These are phyloP conservation scores for Erythrobasidium hasegawianum DNA, from an alignment of 1,284 basidiomycete genomes.

Conservation along the genomic window DNA sequence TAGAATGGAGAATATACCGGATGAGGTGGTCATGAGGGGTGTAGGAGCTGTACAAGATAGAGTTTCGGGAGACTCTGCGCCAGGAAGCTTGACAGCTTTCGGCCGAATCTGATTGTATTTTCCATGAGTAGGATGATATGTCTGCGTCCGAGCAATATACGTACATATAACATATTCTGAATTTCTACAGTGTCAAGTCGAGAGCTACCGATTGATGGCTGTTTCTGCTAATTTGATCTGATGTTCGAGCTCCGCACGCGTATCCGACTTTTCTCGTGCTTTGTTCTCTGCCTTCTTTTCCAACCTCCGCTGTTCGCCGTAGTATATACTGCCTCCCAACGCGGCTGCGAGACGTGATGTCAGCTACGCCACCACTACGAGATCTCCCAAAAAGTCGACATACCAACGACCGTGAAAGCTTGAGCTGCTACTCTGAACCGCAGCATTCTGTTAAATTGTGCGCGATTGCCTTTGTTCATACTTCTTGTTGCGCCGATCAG, in stretches of 20 bases:
- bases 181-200: no score
- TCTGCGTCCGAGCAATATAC: background rate
- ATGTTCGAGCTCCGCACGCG: constrained; percentile 6
- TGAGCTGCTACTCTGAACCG: constrained; percentile 44
- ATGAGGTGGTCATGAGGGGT: constrained; percentile 61
- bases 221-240: constrained; percentile 19
- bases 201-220: background rate
- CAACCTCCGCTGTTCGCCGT: constrained; percentile 26
- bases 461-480: constrained; percentile 45
- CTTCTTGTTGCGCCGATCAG: constrained; percentile 42
- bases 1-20: constrained; percentile 66
- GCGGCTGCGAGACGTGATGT: constrained; percentile 20
- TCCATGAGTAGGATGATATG: no score
- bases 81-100: constrained; percentile 40
- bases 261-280: background rate
- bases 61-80: constrained; percentile 22
- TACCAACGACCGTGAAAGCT: constrained; percentile 43
- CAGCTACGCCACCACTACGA: background rate
- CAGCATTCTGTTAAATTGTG: constrained; percentile 44
- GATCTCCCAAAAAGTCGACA: background rate
- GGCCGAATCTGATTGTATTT: constrained; percentile 27
- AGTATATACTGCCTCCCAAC: constrained; percentile 34
- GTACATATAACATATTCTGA: background rate
- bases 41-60: constrained; percentile 7
- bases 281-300: constrained; percentile 21